Evolutionary conservation across 805 yeast genomes (phyloP).

Genomic region (Candida boidinii): DNA sequence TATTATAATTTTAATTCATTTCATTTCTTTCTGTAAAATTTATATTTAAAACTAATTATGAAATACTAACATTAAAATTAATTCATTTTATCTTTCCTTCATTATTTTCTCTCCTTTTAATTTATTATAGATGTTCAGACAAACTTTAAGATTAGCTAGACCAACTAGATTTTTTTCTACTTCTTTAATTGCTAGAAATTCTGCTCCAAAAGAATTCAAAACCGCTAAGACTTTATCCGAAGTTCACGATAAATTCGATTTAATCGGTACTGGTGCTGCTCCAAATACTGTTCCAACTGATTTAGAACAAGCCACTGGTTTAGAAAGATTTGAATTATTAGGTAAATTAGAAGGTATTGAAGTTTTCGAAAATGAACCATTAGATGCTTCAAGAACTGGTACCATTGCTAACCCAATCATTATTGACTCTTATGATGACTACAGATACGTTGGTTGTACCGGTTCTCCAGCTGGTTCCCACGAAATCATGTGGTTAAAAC

Average conservation of each 20-base stretch:
- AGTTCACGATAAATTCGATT: slow-evolving; percentile 66
- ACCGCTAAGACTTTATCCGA: slow-evolving; percentile 67
- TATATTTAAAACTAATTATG: too few species aligned
- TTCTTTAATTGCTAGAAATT: slow-evolving; percentile 15
- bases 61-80: too few species aligned
- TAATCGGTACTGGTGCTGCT: slow-evolving; percentile 89
- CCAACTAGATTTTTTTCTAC: slow-evolving; percentile 28
- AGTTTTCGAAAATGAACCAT: slow-evolving; percentile 81
- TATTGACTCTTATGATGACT: slow-evolving; percentile 84
- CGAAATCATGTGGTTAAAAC: slow-evolving; percentile 85
- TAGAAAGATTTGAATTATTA: slow-evolving; percentile 90
- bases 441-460: slow-evolving; percentile 95
- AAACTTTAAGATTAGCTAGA: slow-evolving; percentile 26
- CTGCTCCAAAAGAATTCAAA: slow-evolving; percentile 34
- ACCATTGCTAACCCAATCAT: slow-evolving; percentile 84
- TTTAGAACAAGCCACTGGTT: slow-evolving; percentile 95
- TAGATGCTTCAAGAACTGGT: slow-evolving; percentile 83
- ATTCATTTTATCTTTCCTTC: too few species aligned
- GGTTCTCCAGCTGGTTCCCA: slow-evolving; percentile 94
- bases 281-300: slow-evolving; percentile 83
- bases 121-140: slow-evolving; percentile 26
- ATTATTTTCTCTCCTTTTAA: too few species aligned
- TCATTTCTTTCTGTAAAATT: too few species aligned
- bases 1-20: too few species aligned
- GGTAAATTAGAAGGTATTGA: slow-evolving; percentile 96